Base-by-base conservation (phyloP, 2,329 filamentous ascomycete genomes). In the Monosporascus sp. region DNA sequence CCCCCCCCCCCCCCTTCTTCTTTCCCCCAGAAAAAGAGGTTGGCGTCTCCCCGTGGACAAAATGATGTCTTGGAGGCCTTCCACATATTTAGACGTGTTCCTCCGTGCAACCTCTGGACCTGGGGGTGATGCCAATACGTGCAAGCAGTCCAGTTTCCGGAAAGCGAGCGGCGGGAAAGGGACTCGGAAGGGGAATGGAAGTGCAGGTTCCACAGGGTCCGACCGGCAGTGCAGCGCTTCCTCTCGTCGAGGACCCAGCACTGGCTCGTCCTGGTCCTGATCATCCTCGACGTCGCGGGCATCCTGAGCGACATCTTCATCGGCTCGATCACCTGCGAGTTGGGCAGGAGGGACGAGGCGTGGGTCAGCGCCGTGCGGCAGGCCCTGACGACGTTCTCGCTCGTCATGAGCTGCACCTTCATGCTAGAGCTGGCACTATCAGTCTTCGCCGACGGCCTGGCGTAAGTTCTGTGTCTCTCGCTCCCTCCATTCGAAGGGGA, bases 351-450 rank as follows among this genome's bases (percentile, higher is more conserved):
- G 35, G 59, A 72, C 48, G 70, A 74, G 59, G 57, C 65, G 0
- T 79, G 77, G 76, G 74, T 78, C 6, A 56, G 60, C 8, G 54
- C 60, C 1, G 64, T 74, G 37, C 66, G 68, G 17, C 57, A 65
- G n/a, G 60, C 43, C 0, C 69, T 88, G 41, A 76, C 76, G 14
- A 70, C 75, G 3, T 68, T 79, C 37, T 79, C 82, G 6, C 67
- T 88, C 45, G 71, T 80, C 2, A 83, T 88, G 63, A 86, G 81
- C 52, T 81, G 76, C 59, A 62, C 88, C 27, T 89, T 89, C 65
- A 75, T 89, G 72, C 60, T 77, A 1, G 87, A 89, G 68, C 68
- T 89, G 66, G 52, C 78, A 9, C 69, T 79, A 3, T 80, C 77
- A 31, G 67, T 87, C 2, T 82, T 82, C 72, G 81, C 81, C 3